Evolutionary conservation across 768 basidiomycete species (phyloP), one percentile per base, ranked within the genome.

Genomic region (Kwoniella heveanensis): DNA sequence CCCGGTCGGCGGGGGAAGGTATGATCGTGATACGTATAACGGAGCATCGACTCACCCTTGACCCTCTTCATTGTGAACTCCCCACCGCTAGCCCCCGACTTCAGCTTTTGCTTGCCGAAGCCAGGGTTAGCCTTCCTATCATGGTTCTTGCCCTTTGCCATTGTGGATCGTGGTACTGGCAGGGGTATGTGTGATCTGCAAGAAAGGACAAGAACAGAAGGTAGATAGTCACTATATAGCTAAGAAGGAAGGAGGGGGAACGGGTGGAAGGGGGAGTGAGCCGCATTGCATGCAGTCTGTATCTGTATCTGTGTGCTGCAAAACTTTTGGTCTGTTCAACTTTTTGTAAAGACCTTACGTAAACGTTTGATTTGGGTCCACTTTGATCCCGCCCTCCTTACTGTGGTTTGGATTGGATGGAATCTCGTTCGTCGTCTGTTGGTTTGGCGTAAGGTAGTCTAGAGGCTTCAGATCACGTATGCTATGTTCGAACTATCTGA

Each of bases 81-180:
- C 39, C 71, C 71, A 49, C 72, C 66, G 17, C 56, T 44, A 39
- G 73, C 67, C 36, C 65, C 67, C 17, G 71, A 72, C 62, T 71
- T 68, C 49, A 64, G 66, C 73, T 80, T 80, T 60, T 67, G 68
- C 21, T 74, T 75, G 29, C 74, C 73, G 49, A 73, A 73, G 59
- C 69, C 69, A 12, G 73, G 67, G 24, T 72, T 61, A 51, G 74
- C 71, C 57, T 74, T 77, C 29, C 77, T 61, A 60, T 70, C 69
- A 56, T 79, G 78, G 56, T 79, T 79, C 73, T 79, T 79, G 27
- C 78, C 78, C 58, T 79, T 79, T 10, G 73, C 78, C 78, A 79
- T 79, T 36, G 59, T 71, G 72, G 24, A 26, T 52, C 10, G n/a
- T n/a, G 19, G 0, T 29, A 19, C 27, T n/a, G 48, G 21, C 12